Conservation (phyloP, 2,329 filamentous ascomycete genomes). For the Mollisiaceae sp. region DNA sequence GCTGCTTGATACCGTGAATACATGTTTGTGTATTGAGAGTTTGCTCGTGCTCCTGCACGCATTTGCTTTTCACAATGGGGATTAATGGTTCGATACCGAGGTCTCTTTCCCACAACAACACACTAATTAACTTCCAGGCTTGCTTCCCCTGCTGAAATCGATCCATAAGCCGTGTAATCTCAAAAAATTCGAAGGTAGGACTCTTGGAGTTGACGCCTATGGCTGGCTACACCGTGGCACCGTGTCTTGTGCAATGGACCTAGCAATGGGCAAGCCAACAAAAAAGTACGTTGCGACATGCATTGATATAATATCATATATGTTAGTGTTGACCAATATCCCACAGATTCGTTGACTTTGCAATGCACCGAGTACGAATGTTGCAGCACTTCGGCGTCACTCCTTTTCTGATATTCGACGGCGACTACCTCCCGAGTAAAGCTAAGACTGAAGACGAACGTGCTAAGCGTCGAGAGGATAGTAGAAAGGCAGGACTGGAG, state of each 20-base stretch:
- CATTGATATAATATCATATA: not conserved
- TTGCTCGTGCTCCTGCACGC: slow-evolving; percentile 29
- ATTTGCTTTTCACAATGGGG: slow-evolving; percentile 36
- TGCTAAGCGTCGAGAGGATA: slow-evolving; percentile 75
- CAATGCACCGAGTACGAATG: slow-evolving; percentile 91
- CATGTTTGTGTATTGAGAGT: slow-evolving; percentile 28
- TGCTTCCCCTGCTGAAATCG: slow-evolving; percentile 91
- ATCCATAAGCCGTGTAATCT: slow-evolving; percentile 89
- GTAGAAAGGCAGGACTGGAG: slow-evolving; percentile 76
- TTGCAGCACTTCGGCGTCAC: slow-evolving; percentile 89
- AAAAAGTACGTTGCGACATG: slow-evolving; percentile 66
- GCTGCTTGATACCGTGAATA: slow-evolving; percentile 23
- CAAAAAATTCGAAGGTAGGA: slow-evolving; percentile 86
- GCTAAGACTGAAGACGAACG: slow-evolving; percentile 82
- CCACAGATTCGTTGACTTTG: slow-evolving; percentile 83
- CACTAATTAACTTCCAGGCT: slow-evolving; percentile 57
- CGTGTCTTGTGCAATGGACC: slow-evolving; percentile 86
- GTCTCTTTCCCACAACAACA: not conserved
- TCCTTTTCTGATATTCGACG: slow-evolving; percentile 96
- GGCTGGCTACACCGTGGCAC: slow-evolving; percentile 97
- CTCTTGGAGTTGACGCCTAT: slow-evolving; percentile 94
- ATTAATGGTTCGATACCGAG: slow-evolving; percentile 33
- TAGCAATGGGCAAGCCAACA: slow-evolving; percentile 87
- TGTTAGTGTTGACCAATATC: slow-evolving; percentile 12
- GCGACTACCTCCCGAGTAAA: slow-evolving; percentile 93